Base-by-base conservation (phyloP, 208 protist genomes). In the Trypanosoma vivax region DNA sequence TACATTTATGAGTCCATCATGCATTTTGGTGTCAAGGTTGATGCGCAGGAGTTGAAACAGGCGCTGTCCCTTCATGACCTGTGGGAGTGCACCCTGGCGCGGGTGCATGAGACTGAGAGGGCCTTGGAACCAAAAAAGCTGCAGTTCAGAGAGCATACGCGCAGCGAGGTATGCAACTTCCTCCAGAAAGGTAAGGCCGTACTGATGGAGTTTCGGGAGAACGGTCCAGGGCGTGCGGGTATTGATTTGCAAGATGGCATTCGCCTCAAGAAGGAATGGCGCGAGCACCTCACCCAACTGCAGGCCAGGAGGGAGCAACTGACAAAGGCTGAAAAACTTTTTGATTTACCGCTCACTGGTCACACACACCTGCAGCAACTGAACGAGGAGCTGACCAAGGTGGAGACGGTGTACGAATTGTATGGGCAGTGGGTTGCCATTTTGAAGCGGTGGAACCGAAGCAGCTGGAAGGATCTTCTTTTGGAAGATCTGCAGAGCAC, bases 381-480 rank as follows among this genome's bases (percentile, higher is more conserved):
- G 13, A 95, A 97, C 64, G 70, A 88, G 33, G 72, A 94, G 49
- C 70, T 99, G 34, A 73, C 79, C 4, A 79, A 83, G 42, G 71
- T 97, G 30, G 79, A 95, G 58, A 70, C 69, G 9, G 88, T 99
- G 34, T 98, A 97, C 70, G 79, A 96, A 16, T 47, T 98, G 5
- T 98, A 98, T 77, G 78, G 81, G 59, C 86, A 96, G 34, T 96
- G 92, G 83, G 76, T 85, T 39, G 75, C 76, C 27, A 73, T 88
- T 39, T 76, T 97, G 42, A 76, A 73, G 14, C 81, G 96, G 7
- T 99, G 97, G 97, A 96, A 96, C 48, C 74, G 73, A 37, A 98
- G 91, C 50, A 94, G 96, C 52, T 99, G 96, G 96, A 92, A 89
- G 56, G 96, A 99, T 56, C 73, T 98, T n/a, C 78, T 98, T 52